phyloP scores from a whole-genome alignment of 345 rosid genomes.

The Rubroshorea leprosula region DNA sequence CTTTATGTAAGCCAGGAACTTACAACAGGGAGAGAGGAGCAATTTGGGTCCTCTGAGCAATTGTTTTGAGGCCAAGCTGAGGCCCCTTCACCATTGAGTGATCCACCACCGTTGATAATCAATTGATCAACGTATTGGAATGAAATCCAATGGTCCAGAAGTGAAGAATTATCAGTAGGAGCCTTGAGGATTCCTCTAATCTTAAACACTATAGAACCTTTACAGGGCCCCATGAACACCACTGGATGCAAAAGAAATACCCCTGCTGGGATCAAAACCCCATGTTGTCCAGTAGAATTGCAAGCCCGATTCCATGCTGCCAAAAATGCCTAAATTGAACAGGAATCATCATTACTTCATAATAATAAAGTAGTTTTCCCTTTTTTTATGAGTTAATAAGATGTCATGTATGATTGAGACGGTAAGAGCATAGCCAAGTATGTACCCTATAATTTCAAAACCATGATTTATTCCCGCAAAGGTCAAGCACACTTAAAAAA shows the following conservation, averaged over 20 bases:
- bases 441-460: too few species aligned
- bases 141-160: constrained; percentile 20
- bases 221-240: constrained; percentile 23
- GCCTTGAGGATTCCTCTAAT: constrained; percentile 19
- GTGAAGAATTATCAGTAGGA: neutral
- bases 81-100: constrained; percentile 29
- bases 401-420: too few species aligned
- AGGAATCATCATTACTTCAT: too few species aligned
- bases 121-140: constrained; percentile 16
- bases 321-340: constrained; percentile 21
- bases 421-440: too few species aligned
- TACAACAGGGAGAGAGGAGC: constrained; percentile 20
- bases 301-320: constrained; percentile 23
- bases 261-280: constrained; percentile 21
- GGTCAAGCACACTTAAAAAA: too few species aligned
- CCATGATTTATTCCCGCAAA: too few species aligned
- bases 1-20: too few species aligned
- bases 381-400: too few species aligned
- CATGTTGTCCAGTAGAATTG: neutral
- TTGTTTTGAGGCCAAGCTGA: constrained; percentile 23
- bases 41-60: constrained; percentile 1
- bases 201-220: constrained; percentile 8
- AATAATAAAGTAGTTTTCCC: too few species aligned
- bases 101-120: constrained; percentile 21
- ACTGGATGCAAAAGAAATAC: constrained; percentile 9